phyloP scores from a whole-genome alignment of 345 rosid genomes.

The Turnera subulata region DNA sequence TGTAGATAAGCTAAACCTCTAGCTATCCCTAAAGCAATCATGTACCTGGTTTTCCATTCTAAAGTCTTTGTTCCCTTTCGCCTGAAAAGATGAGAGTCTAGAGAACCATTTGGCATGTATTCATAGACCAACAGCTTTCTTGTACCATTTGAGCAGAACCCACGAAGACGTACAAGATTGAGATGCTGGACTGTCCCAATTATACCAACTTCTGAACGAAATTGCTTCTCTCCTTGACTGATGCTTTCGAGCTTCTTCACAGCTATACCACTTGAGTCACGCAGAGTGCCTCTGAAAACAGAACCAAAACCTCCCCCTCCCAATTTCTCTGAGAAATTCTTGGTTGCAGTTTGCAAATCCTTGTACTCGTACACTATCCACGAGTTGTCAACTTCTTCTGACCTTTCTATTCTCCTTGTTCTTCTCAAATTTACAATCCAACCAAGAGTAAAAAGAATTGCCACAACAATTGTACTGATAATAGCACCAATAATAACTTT shows the following conservation, averaged over 20 bases:
- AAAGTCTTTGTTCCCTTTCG: too few species aligned
- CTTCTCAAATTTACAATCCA: constrained; percentile 13
- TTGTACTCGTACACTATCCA: too few species aligned
- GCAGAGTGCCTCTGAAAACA: constrained; percentile 15
- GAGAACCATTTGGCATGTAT: too few species aligned
- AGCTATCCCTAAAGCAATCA: too few species aligned
- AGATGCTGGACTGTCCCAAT: constrained; percentile 22
- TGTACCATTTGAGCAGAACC: constrained; percentile 13
- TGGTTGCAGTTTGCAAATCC: constrained; percentile 9
- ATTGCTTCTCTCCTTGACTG: constrained; percentile 15
- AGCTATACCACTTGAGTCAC: constrained; percentile 1
- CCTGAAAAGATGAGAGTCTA: too few species aligned
- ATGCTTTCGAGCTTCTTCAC: constrained; percentile 21
- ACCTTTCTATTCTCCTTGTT: neutral
- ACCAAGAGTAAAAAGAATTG: neutral
- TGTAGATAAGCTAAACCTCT: too few species aligned
- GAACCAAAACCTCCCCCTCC: constrained; percentile 35
- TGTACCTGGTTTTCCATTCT: too few species aligned
- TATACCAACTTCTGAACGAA: constrained; percentile 13
- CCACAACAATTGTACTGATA: neutral
- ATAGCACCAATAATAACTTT: constrained; percentile 5
- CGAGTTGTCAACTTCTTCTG: neutral
- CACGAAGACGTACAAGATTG: constrained; percentile 21
- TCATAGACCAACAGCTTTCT: constrained; percentile 17
- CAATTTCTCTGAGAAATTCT: constrained; percentile 21